These are phyloP conservation scores for Suillus decipiens DNA, from an alignment of 768 basidiomycete genomes.

Conservation along the genomic window DNA sequence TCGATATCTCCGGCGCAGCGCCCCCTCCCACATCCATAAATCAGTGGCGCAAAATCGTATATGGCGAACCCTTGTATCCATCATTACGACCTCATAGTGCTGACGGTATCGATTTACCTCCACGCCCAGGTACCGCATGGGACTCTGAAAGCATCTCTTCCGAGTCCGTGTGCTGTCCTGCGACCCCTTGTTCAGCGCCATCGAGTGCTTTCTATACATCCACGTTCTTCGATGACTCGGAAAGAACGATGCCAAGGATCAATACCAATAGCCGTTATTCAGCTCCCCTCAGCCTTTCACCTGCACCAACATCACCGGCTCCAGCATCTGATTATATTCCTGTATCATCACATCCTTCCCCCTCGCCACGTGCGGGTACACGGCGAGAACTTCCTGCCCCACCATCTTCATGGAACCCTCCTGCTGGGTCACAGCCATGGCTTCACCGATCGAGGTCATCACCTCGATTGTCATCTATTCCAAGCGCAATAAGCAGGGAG, in stretches of 20 bases:
- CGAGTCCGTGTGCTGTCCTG: conserved; percentile 48
- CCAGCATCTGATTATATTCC: conserved; percentile 33
- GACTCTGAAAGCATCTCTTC: conserved; percentile 45
- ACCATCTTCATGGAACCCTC: conserved; percentile 33
- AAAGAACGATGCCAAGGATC: conserved; percentile 16
- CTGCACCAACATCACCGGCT: conserved; percentile 29
- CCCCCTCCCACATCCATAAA: conserved; percentile 36
- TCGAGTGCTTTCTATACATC: conserved; percentile 31
- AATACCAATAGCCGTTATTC: conserved; percentile 12
- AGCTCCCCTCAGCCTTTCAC: conserved; percentile 20
- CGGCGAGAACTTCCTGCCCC: conserved; percentile 33
- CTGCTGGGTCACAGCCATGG: conserved; percentile 29
- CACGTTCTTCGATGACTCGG: conserved; percentile 25
- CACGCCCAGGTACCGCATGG: conserved; percentile 26
- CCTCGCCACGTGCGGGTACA: conserved; percentile 17
- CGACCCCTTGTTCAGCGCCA: conserved; percentile 43
- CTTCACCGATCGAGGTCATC: conserved; percentile 39
- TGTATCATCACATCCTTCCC: conserved; percentile 21
- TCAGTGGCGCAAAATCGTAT: conserved; percentile 44
- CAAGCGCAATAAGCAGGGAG: conserved; percentile 12
- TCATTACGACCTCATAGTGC: conserved; percentile 35
- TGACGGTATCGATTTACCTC: conserved; percentile 23
- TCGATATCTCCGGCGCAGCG: conserved; percentile 30
- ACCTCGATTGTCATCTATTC: conserved; percentile 30
- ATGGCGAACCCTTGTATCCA: conserved; percentile 44